These are phyloP conservation scores for Pleurotus pulmonarius DNA, from an alignment of 768 basidiomycete genomes.

Conservation along the genomic window DNA sequence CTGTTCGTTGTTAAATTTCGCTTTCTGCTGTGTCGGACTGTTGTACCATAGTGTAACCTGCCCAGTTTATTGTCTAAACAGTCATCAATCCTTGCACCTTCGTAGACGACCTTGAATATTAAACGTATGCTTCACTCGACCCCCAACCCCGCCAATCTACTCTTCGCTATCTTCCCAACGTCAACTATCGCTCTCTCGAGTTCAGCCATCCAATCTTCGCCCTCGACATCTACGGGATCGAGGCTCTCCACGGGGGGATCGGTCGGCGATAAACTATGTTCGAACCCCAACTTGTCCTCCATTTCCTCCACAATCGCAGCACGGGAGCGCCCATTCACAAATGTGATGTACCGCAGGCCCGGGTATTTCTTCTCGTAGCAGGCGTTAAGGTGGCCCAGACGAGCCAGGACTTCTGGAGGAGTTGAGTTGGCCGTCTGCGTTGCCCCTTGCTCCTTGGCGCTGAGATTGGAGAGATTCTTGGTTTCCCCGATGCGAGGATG, in stretches of 20 bases:
- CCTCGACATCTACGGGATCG: conserved; percentile 28
- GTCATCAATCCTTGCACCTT: conserved; percentile 8
- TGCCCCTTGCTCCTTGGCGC: conserved; percentile 74
- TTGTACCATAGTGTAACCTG: conserved; percentile 2
- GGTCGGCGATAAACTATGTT: conserved; percentile 44
- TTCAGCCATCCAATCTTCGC: conserved; percentile 60
- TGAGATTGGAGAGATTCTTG: conserved; percentile 69
- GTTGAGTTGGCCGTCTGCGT: conserved; percentile 39
- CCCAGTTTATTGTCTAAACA: conserved; percentile 4
- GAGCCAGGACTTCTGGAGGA: conserved; percentile 67
- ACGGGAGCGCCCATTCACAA: conserved; percentile 82
- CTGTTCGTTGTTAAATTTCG: not conserved
- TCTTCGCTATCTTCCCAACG: conserved; percentile 74
- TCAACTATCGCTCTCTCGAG: conserved; percentile 69
- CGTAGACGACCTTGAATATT: not conserved
- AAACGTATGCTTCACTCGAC: conserved; percentile 20
- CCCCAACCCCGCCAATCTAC: conserved; percentile 49
- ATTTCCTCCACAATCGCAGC: conserved; percentile 74
- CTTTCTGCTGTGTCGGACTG: not conserved
- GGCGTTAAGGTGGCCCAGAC: conserved; percentile 71
- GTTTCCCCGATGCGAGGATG: conserved; percentile 91
- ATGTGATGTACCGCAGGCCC: conserved; percentile 84
- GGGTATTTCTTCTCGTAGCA: conserved; percentile 74
- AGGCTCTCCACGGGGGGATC: conserved; percentile 36
- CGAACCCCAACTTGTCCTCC: conserved; percentile 58